phyloP scores from a whole-genome alignment of 1,284 basidiomycete genomes.

The Leccinum subfulvum region DNA sequence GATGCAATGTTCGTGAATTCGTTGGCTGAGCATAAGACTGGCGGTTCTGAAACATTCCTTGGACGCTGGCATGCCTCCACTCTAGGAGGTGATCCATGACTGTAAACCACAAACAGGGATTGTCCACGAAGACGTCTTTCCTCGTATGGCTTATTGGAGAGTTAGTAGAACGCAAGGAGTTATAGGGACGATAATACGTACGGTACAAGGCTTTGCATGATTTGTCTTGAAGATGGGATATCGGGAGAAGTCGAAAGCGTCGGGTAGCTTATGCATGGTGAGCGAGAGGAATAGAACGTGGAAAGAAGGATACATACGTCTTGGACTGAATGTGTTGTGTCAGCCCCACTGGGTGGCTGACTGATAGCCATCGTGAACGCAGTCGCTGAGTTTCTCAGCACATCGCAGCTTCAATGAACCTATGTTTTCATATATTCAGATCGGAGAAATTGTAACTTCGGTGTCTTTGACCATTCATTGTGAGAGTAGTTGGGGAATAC shows the following conservation, averaged over 20 bases:
- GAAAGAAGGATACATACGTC: background rate
- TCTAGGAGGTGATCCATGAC: constrained; percentile 1
- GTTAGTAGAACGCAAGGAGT: background rate
- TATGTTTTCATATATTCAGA: background rate
- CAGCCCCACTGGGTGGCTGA: constrained; percentile 21
- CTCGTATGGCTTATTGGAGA: background rate
- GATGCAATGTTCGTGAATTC: constrained; percentile 16
- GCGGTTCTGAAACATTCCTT: constrained; percentile 28
- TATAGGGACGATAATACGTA: constrained; percentile 6
- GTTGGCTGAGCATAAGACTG: constrained; percentile 20
- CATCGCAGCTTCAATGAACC: background rate
- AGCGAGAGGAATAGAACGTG: background rate
- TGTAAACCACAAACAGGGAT: constrained; percentile 2
- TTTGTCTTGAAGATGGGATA: constrained; percentile 15
- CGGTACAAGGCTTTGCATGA: background rate
- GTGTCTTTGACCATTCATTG: background rate
- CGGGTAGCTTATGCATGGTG: constrained; percentile 4
- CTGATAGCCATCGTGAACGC: background rate
- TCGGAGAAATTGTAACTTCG: background rate
- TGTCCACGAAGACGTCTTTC: constrained; percentile 3
- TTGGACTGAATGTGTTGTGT: constrained; percentile 10
- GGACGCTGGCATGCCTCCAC: background rate
- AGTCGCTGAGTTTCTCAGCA: background rate
- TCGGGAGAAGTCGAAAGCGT: constrained; percentile 27
- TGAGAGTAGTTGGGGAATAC: background rate